phyloP scores from a whole-genome alignment of 352 stramenopile species.

The Saprolegnia parasitica region DNA sequence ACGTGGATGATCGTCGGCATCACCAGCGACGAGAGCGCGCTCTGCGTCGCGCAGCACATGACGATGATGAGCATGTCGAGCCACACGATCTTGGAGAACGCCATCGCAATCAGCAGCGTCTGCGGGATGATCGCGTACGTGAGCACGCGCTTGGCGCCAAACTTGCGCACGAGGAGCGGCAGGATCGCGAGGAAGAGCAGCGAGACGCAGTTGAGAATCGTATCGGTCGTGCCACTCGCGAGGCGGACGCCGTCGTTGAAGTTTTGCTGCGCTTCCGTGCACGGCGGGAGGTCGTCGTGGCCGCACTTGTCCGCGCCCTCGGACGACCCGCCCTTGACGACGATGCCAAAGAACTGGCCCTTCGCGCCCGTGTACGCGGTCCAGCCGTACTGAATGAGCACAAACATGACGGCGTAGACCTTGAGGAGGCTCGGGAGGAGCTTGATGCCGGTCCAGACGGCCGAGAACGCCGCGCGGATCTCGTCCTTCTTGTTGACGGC shows the following conservation, averaged over 20 bases:
- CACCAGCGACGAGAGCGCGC: conserved; percentile 3
- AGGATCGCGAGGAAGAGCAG: conserved; percentile 49
- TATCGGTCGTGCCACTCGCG: conserved; percentile 44
- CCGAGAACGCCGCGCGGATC: conserved; percentile 39
- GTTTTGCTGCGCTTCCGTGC: conserved; percentile 34
- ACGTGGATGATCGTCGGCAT: conserved; percentile 25
- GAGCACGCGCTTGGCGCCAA: conserved; percentile 47
- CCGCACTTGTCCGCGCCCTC: conserved; percentile 45
- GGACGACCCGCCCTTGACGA: conserved; percentile 47
- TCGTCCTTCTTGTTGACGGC: conserved; percentile 26
- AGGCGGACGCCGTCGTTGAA: conserved; percentile 58
- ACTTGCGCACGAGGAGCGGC: conserved; percentile 43
- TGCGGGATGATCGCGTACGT: conserved; percentile 47
- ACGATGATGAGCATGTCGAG: conserved; percentile 50
- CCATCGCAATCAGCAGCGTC: conserved; percentile 49
- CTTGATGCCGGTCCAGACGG: conserved; percentile 43
- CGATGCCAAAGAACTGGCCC: conserved; percentile 59
- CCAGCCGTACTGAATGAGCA: conserved; percentile 55
- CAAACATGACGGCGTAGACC: conserved; percentile 55
- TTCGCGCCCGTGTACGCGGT: conserved; percentile 66
- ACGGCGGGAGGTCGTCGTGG: conserved; percentile 24
- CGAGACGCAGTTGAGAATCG: conserved; percentile 51
- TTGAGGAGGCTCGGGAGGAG: conserved; percentile 38
- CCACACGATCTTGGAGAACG: conserved; percentile 41
- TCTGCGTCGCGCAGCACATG: conserved; percentile 43